Evolutionary conservation across 257 asterid species (phyloP), one percentile per base, ranked within the genome.

Genomic region (Salvia hispanica): DNA sequence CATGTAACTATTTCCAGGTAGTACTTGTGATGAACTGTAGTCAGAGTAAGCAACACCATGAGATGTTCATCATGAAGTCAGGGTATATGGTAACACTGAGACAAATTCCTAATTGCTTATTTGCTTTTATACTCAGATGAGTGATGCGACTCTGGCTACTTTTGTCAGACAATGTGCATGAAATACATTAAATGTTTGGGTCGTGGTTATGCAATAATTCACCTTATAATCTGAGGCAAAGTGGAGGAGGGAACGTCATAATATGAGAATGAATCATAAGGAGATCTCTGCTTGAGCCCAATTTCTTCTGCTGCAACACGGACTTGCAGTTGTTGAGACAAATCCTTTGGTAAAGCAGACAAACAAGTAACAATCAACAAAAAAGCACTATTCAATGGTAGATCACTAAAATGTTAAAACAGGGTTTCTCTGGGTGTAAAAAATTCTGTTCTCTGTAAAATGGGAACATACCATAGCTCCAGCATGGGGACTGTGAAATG

Each of bases 221-320:
- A 94, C 99, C 96, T 69, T 47, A 83, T 71, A 65, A 91, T 86
- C 70, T 81, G 95, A 69, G 95, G 86, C 79, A 85, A 78, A 36
- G 85, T 82, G 50, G 98, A 74, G 42, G 87, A 80, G 58, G 98
- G 92, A 58, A 88, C 68, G 61, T 80, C 95, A 74, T 59, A 77
- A 77, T 83, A 87, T 60, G 93, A 74, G 78, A 87, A 88, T n/a
- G 82, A 81, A 82, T 94, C 96, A 76, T 91, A 94, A 40, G 80
- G 74, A 57, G 98, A 79, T 89, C 84, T 86, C 64, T 85, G 96
- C 79, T 77, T 86, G 36, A 94, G 81, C 68, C 96, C 96, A 73
- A 81, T 77, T 76, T 89, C 98, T 71, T 83, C 92, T 60, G 96
- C 95, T 53, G 86, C 76, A 46, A 91, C 79, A 64, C 81, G 80